Conservation (phyloP, 1,139 yeast species). For the Kurtzmaniella quercitrusa region DNA sequence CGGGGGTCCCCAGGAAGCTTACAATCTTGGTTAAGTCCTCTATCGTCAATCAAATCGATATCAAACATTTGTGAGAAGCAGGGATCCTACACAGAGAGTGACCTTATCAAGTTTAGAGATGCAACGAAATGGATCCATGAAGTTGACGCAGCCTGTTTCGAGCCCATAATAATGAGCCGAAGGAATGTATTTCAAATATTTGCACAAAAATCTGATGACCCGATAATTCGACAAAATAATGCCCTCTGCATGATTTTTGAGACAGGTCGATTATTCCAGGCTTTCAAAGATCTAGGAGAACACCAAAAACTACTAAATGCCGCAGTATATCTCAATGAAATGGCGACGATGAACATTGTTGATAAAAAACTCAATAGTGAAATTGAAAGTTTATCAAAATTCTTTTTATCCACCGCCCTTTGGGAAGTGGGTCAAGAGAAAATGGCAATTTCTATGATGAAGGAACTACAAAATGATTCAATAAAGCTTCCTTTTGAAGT, state of each 20-base stretch:
- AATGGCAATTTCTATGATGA: conserved; percentile 51
- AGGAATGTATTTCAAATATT: conserved; percentile 28
- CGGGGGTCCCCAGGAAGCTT: not conserved
- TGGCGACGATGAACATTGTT: conserved; percentile 20
- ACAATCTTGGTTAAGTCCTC: conserved; percentile 29
- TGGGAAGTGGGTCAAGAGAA: conserved; percentile 56
- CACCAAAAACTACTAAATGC: conserved; percentile 50
- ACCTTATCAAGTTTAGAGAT: conserved; percentile 9
- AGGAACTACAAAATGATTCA: conserved; percentile 15
- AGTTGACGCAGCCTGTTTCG: conserved; percentile 32
- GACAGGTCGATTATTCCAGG: conserved; percentile 34
- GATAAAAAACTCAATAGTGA: conserved; percentile 11
- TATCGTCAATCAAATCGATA: conserved; percentile 29
- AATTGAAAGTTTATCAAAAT: conserved; percentile 28
- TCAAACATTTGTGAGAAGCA: conserved; percentile 13
- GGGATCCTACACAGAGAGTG: conserved; percentile 3
- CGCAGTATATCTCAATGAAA: conserved; percentile 39
- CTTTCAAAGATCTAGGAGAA: conserved; percentile 31
- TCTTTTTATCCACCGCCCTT: conserved; percentile 50
- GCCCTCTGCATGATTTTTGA: conserved; percentile 34
- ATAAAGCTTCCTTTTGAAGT: conserved; percentile 16
- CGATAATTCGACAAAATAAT: conserved; percentile 9
- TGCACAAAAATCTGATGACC: conserved; percentile 7
- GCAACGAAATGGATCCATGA: conserved; percentile 35
- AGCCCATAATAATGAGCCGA: conserved; percentile 39